Base-by-base conservation (phyloP, 2,329 filamentous ascomycete genomes). In the Aspergillus oerlinghausenensis region DNA sequence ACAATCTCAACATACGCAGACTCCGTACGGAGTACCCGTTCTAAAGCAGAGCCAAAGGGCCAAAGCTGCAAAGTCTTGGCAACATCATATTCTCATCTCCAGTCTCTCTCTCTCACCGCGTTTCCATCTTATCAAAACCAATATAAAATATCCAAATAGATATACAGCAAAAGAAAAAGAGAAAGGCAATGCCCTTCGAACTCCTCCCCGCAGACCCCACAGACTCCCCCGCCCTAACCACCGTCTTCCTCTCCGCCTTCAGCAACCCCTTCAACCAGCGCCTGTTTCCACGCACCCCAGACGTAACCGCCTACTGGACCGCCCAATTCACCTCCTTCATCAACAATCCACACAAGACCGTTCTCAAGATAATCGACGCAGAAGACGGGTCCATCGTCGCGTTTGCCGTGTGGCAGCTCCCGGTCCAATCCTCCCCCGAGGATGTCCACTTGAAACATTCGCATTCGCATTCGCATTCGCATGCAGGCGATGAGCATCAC, bases 361-460 rank as follows among this genome's bases (percentile, higher is more conserved):
- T 65, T 3, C 50, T 68, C 9, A 64, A 60, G 11, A 32, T 57
- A 28, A 48, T 49, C 8, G 57, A 60, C 2, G 19, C 51, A 17
- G 51, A 53, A 10, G 55, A 62, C 1, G 60, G 55, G 1, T 51
- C 40, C 29, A 54, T 66, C 1, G 62, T 54, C 7, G 68, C 56
- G 7, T 68, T 70, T 21, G 63, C 64, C 28, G 63, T 65, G 48
- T 70, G 68, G 68, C 54, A 60, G n/a, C 55, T 57, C 8, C 63
- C 63, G 9, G 23, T n/a, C 11, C 21, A 52, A 1, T 23, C n/a
- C 14, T 17, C 49, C 14, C n/a, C 52, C 32, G 7, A 50, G 56
- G 53, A 49, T 5, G 11, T 28, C 14, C 23, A 29, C 2, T 11
- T 40, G 6, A 23, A 32, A 5, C 29, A 32, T 4, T 14, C 29